Evolutionary conservation across 768 basidiomycete genomes (phyloP).

Genomic region (Boletus coccyginus): DNA sequence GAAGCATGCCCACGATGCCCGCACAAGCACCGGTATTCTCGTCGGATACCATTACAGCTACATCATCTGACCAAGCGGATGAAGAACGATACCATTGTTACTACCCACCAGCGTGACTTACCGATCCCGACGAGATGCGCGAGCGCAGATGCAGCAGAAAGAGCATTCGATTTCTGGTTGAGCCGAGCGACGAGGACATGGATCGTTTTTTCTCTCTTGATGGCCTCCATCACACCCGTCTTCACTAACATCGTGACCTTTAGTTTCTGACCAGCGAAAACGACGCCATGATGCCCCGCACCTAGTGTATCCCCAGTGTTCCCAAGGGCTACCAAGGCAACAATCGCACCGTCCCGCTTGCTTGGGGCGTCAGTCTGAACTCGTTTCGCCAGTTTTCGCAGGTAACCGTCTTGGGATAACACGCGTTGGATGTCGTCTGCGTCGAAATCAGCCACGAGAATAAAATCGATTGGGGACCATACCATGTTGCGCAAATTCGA

Average conservation of each 20-base stretch:
- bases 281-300: background rate
- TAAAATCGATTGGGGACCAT: background rate
- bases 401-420: conserved; percentile 5
- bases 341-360: conserved; percentile 18
- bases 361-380: conserved; percentile 2
- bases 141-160: conserved; percentile 20
- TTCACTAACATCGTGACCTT: background rate
- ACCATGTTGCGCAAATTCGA: conserved; percentile 20
- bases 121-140: conserved; percentile 18
- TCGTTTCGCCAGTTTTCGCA: conserved; percentile 16
- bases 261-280: background rate
- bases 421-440: conserved; percentile 9
- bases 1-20: conserved; percentile 21
- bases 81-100: background rate
- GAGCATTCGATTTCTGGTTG: conserved; percentile 11
- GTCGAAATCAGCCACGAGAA: background rate
- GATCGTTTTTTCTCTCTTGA: conserved; percentile 15
- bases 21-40: background rate
- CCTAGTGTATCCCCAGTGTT: conserved; percentile 6
- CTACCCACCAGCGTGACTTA: conserved; percentile 3
- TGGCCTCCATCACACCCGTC: conserved; percentile 10
- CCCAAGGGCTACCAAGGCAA: conserved; percentile 17
- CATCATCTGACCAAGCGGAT: conserved; percentile 11
- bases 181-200: conserved; percentile 16
- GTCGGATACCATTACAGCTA: conserved; percentile 9